Evolutionary conservation across 805 yeast species (phyloP).

Genomic region (Priceomyces haplophilus): DNA sequence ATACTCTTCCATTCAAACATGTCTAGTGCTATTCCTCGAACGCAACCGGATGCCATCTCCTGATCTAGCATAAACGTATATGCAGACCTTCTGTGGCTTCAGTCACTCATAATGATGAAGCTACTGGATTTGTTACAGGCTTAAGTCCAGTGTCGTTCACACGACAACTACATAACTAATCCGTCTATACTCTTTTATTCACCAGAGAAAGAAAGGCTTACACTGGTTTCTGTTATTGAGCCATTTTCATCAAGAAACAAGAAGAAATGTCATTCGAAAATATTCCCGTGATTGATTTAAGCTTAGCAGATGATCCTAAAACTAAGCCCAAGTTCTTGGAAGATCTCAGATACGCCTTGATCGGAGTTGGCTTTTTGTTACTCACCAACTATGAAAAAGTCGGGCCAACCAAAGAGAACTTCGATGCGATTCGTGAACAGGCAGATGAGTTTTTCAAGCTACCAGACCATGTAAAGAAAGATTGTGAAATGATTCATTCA

Average conservation of each 20-base stretch:
- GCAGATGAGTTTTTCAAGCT: constrained; percentile 44
- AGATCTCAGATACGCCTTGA: constrained; percentile 44
- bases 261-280: constrained; percentile 31
- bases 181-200: too few relatives aligned
- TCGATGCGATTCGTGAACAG: constrained; percentile 36
- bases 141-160: too few relatives aligned
- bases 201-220: too few relatives aligned
- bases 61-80: neutral
- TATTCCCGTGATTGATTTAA: constrained; percentile 47
- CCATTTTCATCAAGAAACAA: too few relatives aligned
- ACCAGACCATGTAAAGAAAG: constrained; percentile 43
- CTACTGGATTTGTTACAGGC: neutral
- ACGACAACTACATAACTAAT: too few relatives aligned
- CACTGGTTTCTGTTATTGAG: too few relatives aligned
- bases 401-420: constrained; percentile 42
- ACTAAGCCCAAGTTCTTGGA: constrained; percentile 43
- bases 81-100: constrained; percentile 1
- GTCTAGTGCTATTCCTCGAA: too few relatives aligned
- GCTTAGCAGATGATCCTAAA: constrained; percentile 36
- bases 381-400: constrained; percentile 34
- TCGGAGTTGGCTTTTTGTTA: constrained; percentile 55
- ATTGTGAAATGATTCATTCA: constrained; percentile 51
- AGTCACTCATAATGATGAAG: neutral
- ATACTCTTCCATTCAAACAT: too few relatives aligned
- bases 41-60: too few relatives aligned